Base-by-base conservation (phyloP, 352 stramenopile species). In the Saprolegnia parasitica region DNA sequence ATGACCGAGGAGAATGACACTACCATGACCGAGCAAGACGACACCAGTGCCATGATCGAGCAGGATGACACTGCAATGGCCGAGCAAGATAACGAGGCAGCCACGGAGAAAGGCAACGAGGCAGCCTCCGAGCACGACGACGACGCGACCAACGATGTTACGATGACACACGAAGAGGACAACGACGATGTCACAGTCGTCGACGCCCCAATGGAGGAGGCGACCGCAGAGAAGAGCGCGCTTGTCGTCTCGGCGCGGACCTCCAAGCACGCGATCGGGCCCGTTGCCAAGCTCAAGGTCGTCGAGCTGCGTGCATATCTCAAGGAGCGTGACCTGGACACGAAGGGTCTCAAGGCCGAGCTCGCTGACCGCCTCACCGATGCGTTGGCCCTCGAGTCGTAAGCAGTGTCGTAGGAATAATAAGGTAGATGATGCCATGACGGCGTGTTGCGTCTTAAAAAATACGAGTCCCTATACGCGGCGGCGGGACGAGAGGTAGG, bases 271-370 rank as follows among this genome's bases (percentile, higher is more conserved):
- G 63, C 67, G 18, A 72, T 65, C 9, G 68, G 74, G 0, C 49
- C 79, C 66, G 65, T 87, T 16, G 72, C 71, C 45, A 87, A 86
- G 68, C 70, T 92, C 67, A 79, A 79, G 13, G 84, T 93, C 39
- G 73, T 78, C 0, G 83, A 91, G 55, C 73, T 93, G 32, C 76
- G 79, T 21, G 74, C 84, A 16, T 71, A 88, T 68, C 76, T 93
- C 16, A 89, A 90, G 72, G 81, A 81, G 74, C 77, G 84, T 61
- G 81, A 82, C 10, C 76, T 93, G 4, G 83, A 91, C 68, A 81
- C 74, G 3, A 90, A 90, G 66, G 84, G 84, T 0, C 76, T 91
- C 29, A 93, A 93, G 72, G 75, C 76, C 24, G 76, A 64, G 62
- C 76, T 93, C 9, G 72, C 88, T 54, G 72, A 88, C 68, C 80